phyloP scores from a whole-genome alignment of 371 early-diverging fungal species.

The Rhizopus stolonifer region DNA sequence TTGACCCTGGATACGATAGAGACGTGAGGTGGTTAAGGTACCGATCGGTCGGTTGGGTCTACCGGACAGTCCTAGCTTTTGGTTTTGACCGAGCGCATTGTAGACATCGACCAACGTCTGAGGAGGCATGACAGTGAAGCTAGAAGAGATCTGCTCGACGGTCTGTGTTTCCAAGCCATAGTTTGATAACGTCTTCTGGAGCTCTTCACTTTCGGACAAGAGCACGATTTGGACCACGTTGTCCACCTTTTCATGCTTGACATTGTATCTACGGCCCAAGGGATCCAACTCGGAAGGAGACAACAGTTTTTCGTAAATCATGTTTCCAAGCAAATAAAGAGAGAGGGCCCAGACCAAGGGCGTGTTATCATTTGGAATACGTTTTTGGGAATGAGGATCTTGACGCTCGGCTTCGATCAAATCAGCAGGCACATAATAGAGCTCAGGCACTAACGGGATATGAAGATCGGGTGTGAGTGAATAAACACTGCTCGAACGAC shows the following conservation, averaged over 20 bases:
- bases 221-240: conserved; percentile 82
- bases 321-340: conserved; percentile 74
- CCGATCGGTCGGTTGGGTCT: conserved; percentile 73
- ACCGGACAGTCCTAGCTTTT: conserved; percentile 77
- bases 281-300: conserved; percentile 85
- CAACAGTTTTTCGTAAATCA: conserved; percentile 78
- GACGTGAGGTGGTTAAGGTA: conserved; percentile 75
- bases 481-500: conserved; percentile 20
- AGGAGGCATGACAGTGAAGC: conserved; percentile 74
- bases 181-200: conserved; percentile 68
- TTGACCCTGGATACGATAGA: conserved; percentile 83
- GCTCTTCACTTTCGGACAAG: conserved; percentile 69
- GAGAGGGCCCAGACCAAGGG: conserved; percentile 92
- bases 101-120: conserved; percentile 82
- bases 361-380: conserved; percentile 84
- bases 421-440: conserved; percentile 80
- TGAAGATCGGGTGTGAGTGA: conserved; percentile 20
- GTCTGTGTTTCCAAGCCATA: conserved; percentile 83
- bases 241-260: conserved; percentile 40
- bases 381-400: conserved; percentile 73
- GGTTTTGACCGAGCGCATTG: conserved; percentile 70
- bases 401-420: conserved; percentile 73
- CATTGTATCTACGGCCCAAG: conserved; percentile 72
- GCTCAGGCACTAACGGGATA: conserved; percentile 70
- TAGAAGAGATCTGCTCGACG: conserved; percentile 65